These are phyloP conservation scores for Sergeia podlipaevii DNA, from an alignment of 208 protist genomes.

Conservation along the genomic window DNA sequence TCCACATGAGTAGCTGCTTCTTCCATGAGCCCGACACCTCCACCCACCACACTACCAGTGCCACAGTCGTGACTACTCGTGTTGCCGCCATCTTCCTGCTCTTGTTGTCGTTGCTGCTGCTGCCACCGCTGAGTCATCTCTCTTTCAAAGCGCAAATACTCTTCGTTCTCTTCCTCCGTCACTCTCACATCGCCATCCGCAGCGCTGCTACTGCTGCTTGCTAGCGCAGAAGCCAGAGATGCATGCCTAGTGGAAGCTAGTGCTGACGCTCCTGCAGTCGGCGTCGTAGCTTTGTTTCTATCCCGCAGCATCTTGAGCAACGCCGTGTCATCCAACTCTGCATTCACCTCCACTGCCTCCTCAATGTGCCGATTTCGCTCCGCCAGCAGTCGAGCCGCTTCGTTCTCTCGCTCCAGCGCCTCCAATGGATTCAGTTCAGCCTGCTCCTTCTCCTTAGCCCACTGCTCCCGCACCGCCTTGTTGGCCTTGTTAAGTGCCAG, in stretches of 20 bases:
- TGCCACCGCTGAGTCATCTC: constrained; percentile 15
- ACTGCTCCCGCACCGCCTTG: constrained; percentile 34
- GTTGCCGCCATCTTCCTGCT: background rate
- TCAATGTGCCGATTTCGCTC: constrained; percentile 65
- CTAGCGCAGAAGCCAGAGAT: no score
- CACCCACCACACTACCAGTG: no score
- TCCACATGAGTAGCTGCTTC: no score
- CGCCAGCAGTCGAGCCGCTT: constrained; percentile 47
- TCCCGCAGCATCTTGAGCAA: constrained; percentile 31
- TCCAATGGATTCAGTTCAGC: constrained; percentile 58
- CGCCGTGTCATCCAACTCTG: constrained; percentile 24
- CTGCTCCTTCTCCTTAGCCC: constrained; percentile 43
- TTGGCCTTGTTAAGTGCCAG: constrained; percentile 68
- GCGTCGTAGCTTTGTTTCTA: background rate
- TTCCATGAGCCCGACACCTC: no score
- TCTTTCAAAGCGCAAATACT: constrained; percentile 26
- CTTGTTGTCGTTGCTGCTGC: constrained; percentile 1
- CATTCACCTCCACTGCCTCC: constrained; percentile 51
- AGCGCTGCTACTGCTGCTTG: no score
- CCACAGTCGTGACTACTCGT: no score
- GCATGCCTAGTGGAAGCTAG: no score
- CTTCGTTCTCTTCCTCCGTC: constrained; percentile 14
- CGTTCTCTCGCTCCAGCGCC: constrained; percentile 75
- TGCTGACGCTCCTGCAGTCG: no score
- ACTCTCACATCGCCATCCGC: background rate